Conservation (phyloP, 345 rosid genomes). For the Sisymbrium altissimum region DNA sequence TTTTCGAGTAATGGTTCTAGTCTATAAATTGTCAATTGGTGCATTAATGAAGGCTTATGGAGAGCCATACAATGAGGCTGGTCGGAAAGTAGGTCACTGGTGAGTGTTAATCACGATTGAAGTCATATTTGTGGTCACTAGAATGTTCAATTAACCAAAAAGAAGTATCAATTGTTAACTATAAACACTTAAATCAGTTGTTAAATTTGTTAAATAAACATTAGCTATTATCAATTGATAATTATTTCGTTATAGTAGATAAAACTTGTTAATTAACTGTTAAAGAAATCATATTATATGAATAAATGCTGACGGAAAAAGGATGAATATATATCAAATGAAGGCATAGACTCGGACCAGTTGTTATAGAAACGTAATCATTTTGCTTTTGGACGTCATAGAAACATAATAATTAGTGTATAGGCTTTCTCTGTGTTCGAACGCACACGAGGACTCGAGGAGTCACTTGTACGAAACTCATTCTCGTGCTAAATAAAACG, state of each 20-base stretch:
- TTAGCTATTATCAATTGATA: neutral
- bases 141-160: neutral
- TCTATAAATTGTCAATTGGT: neutral
- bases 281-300: neutral
- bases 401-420: neutral
- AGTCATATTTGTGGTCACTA: conserved; percentile 8
- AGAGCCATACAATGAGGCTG: conserved; percentile 29
- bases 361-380: neutral
- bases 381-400: too few relatives aligned
- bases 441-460: neutral
- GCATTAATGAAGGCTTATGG: neutral
- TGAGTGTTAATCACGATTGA: conserved; percentile 15
- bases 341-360: neutral
- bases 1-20: too few relatives aligned
- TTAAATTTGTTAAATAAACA: neutral
- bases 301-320: neutral
- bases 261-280: neutral
- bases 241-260: neutral
- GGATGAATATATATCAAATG: neutral
- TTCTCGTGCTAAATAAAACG: neutral
- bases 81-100: conserved; percentile 26
- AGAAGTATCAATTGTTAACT: neutral
- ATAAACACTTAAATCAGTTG: neutral
- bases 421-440: neutral
- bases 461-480: neutral